phyloP scores from a whole-genome alignment of 2,329 filamentous ascomycete genomes.

The Ceratocystis papillata region DNA sequence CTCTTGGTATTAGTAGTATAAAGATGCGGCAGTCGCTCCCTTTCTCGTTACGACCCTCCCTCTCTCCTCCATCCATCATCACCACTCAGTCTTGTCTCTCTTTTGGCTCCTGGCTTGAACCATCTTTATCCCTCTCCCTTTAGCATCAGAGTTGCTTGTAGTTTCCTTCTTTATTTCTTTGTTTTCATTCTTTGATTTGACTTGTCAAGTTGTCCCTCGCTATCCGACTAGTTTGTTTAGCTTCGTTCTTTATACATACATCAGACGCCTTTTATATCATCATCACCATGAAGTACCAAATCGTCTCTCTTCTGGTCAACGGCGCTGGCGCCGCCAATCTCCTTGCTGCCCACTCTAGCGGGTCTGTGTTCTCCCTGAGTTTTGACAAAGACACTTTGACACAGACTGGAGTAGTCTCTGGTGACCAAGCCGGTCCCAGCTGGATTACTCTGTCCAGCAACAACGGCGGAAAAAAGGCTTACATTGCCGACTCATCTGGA shows the following conservation, averaged over 20 bases:
- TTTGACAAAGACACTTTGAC: slow-evolving; percentile 20
- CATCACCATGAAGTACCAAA: slow-evolving; percentile 19
- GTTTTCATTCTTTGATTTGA: not conserved
- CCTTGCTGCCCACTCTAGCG: slow-evolving; percentile 26
- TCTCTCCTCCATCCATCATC: not conserved
- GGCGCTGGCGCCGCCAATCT: slow-evolving; percentile 25
- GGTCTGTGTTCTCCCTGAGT: slow-evolving; percentile 25
- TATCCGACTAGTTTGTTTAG: not conserved
- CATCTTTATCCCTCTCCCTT: not conserved
- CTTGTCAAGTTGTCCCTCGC: not conserved
- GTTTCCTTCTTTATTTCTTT: not conserved
- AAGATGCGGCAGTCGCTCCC: not conserved
- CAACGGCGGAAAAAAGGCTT: slow-evolving; percentile 23
- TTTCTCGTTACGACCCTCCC: not conserved
- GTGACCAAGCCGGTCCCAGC: slow-evolving; percentile 24
- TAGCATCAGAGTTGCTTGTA: not conserved
- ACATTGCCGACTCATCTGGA: slow-evolving; percentile 29
- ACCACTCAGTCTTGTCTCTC: not conserved
- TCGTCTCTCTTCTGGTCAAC: slow-evolving; percentile 20
- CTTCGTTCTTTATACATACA: slow-evolving; percentile 9
- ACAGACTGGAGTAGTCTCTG: slow-evolving; percentile 24
- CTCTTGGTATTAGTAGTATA: not conserved
- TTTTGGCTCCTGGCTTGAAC: not conserved
- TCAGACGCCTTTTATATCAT: not conserved
- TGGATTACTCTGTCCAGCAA: slow-evolving; percentile 25